Evolutionary conservation across 306 rosid species (phyloP).

Genomic region (Casuarina cunninghamiana): DNA sequence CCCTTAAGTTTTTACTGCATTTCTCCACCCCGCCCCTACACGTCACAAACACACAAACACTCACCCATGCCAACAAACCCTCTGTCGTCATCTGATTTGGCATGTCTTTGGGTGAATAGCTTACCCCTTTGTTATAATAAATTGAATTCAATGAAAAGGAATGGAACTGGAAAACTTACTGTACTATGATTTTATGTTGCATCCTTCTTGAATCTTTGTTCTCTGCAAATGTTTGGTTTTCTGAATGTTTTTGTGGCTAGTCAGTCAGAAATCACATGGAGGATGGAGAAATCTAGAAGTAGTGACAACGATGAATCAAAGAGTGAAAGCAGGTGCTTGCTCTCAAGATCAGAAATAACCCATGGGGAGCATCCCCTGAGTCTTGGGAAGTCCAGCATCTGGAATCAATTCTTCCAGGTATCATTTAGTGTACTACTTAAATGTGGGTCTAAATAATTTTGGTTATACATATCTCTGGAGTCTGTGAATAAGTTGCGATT

Average conservation of each 20-base stretch:
- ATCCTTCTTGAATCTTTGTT: conserved; percentile 1
- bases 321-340: conserved; percentile 53
- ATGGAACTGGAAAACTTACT: conserved; percentile 2
- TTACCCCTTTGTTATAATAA: neutral
- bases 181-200: conserved; percentile 10
- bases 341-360: conserved; percentile 87
- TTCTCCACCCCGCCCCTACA: no score
- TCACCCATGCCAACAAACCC: no score
- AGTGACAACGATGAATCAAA: conserved; percentile 59
- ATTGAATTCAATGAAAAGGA: neutral
- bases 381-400: conserved; percentile 90
- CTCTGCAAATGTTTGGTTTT: conserved; percentile 37
- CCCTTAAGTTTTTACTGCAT: neutral
- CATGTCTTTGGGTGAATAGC: conserved; percentile 7
- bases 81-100: neutral
- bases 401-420: conserved; percentile 99
- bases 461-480: neutral
- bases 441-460: neutral
- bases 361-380: conserved; percentile 98
- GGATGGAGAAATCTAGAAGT: conserved; percentile 53
- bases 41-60: no score
- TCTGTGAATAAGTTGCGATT: neutral
- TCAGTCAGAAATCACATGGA: conserved; percentile 98
- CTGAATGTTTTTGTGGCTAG: conserved; percentile 95
- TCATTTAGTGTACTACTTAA: conserved; percentile 1